Evolutionary conservation across 2,329 filamentous ascomycete genomes (phyloP).

Genomic region (Atkinsonella texensis): DNA sequence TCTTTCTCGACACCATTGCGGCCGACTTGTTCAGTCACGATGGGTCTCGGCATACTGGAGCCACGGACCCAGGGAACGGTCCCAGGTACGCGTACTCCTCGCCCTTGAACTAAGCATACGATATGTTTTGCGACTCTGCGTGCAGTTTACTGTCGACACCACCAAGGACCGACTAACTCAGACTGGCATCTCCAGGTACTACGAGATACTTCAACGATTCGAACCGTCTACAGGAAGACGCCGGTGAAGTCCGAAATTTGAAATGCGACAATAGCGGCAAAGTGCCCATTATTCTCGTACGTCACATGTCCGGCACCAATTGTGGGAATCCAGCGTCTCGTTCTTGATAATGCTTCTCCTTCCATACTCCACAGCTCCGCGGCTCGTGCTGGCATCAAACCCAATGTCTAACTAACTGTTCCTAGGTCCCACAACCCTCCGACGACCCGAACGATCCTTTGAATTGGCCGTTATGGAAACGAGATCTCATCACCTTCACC

Average conservation of each 20-base stretch:
- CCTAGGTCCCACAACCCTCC: slow-evolving; percentile 65
- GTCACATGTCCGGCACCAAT: slow-evolving; percentile 6
- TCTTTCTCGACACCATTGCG: neutral
- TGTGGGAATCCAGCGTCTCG: neutral
- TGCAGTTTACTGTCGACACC: no score
- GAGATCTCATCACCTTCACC: slow-evolving; percentile 67
- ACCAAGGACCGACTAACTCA: neutral
- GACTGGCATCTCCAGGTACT: slow-evolving; percentile 32
- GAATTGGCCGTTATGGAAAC: slow-evolving; percentile 73
- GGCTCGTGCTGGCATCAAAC: neutral
- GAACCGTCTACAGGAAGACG: slow-evolving; percentile 30
- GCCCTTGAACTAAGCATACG: neutral
- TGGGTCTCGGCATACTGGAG: slow-evolving; percentile 58
- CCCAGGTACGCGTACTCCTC: slow-evolving; percentile 47
- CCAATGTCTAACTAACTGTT: neutral
- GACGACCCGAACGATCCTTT: slow-evolving; percentile 86
- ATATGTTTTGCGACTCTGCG: neutral
- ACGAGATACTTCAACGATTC: slow-evolving; percentile 53
- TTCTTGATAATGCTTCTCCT: neutral
- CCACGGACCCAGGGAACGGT: slow-evolving; percentile 55
- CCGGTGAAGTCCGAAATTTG: slow-evolving; percentile 34
- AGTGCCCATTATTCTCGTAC: slow-evolving; percentile 63
- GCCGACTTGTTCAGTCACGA: slow-evolving; percentile 10
- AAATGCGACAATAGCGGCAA: slow-evolving; percentile 62
- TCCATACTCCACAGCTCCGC: no score